These are phyloP conservation scores for Podospora comata DNA, from an alignment of 495 filamentous ascomycete genomes.

Conservation along the genomic window DNA sequence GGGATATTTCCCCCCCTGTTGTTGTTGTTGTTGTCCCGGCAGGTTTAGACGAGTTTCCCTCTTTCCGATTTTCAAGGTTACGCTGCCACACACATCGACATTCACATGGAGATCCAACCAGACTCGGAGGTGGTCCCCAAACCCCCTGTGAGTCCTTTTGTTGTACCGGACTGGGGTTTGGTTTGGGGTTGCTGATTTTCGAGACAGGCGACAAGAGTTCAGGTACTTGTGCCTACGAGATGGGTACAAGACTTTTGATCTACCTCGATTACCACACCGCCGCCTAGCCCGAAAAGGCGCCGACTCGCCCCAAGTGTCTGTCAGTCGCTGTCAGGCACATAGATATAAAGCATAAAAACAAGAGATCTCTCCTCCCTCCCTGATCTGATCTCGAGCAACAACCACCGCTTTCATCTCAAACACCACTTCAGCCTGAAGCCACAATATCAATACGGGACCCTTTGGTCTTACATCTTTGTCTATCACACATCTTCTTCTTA, in stretches of 20 bases:
- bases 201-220: not conserved
- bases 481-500: not conserved
- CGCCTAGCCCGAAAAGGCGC: conserved; percentile 6
- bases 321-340: not conserved
- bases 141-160: not conserved
- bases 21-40: conserved; percentile 1
- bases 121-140: too few relatives aligned
- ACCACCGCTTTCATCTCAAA: not conserved
- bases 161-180: not conserved
- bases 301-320: conserved; percentile 1
- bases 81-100: conserved; percentile 5
- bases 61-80: conserved; percentile 6
- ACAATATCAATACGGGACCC: not conserved
- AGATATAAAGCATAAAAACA: not conserved
- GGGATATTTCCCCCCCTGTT: not conserved
- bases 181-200: not conserved
- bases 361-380: not conserved
- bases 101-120: not conserved
- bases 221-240: not conserved
- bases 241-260: not conserved
- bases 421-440: not conserved
- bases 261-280: conserved; percentile 1
- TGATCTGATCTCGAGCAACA: not conserved
- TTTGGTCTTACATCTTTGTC: not conserved
- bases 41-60: conserved; percentile 21